Conservation (phyloP, 2,329 filamentous ascomycete species). For the Ampelomyces quisqualis region DNA sequence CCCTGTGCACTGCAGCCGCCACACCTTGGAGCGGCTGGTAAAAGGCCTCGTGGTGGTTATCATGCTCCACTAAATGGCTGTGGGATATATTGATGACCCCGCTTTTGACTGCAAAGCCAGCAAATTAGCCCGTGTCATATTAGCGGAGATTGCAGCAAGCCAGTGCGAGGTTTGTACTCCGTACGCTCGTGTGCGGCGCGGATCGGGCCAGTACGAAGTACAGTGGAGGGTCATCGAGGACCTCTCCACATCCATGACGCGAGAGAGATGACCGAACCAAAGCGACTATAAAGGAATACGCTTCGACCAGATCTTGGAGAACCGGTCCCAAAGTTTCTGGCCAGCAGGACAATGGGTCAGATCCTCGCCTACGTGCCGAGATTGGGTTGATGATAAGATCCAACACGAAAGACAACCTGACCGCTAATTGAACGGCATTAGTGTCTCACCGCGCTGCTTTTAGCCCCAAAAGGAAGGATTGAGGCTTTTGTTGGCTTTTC, state of each 20-base stretch:
- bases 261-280: too few species aligned
- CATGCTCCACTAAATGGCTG: constrained; percentile 35
- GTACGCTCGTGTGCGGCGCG: constrained; percentile 1
- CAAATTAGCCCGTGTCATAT: constrained; percentile 35
- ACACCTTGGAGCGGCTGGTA: constrained; percentile 23
- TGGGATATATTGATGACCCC: constrained; percentile 31
- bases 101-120: constrained; percentile 32
- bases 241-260: too few species aligned
- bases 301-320: neutral
- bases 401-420: constrained; percentile 7
- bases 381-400: constrained; percentile 3
- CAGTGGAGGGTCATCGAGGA: too few species aligned
- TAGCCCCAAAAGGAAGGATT: constrained; percentile 15
- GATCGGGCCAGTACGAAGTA: neutral
- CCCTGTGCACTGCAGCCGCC: constrained; percentile 27
- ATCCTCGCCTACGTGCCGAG: neutral
- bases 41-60: constrained; percentile 21
- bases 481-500: constrained; percentile 26
- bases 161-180: neutral
- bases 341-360: too few species aligned
- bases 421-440: constrained; percentile 18
- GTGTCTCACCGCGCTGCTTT: constrained; percentile 9
- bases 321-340: constrained; percentile 1
- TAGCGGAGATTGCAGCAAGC: constrained; percentile 18
- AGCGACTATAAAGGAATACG: too few species aligned